Conservation (phyloP, 768 basidiomycete genomes). For the Russula lepida region DNA sequence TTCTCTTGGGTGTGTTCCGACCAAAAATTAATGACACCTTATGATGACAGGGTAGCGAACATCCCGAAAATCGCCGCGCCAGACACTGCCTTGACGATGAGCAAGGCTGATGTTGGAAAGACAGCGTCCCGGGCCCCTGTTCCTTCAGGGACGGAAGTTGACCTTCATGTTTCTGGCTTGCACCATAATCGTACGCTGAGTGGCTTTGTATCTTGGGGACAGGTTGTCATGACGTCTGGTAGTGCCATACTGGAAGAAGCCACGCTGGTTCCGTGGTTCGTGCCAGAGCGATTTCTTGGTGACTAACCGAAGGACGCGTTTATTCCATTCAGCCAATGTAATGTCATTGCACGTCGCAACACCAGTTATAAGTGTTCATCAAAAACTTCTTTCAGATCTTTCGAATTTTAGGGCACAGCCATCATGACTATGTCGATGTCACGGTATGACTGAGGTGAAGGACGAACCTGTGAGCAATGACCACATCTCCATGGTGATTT, state of each 20-base stretch:
- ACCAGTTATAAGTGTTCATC: background rate
- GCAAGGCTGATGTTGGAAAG: constrained; percentile 33
- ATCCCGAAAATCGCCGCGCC: constrained; percentile 41
- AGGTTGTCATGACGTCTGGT: background rate
- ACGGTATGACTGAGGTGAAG: constrained; percentile 38
- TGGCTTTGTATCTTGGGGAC: background rate
- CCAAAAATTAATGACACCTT: background rate
- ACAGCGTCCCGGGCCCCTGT: constrained; percentile 33
- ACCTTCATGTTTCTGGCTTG: constrained; percentile 33
- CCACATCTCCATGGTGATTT: background rate
- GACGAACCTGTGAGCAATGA: constrained; percentile 32
- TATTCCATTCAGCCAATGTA: constrained; percentile 27
- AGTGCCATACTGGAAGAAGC: constrained; percentile 52
- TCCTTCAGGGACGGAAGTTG: constrained; percentile 35
- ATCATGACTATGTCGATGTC: constrained; percentile 39
- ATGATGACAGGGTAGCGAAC: constrained; percentile 33
- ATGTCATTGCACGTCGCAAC: background rate
- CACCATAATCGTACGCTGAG: constrained; percentile 42
- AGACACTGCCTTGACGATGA: constrained; percentile 34
- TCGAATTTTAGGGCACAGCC: constrained; percentile 42
- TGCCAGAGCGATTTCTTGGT: constrained; percentile 30
- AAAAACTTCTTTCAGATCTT: constrained; percentile 31
- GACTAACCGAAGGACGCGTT: constrained; percentile 30
- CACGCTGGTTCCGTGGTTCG: constrained; percentile 40
- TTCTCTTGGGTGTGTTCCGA: background rate